phyloP scores from a whole-genome alignment of 768 basidiomycete genomes.

The Hygrocybe punicea region DNA sequence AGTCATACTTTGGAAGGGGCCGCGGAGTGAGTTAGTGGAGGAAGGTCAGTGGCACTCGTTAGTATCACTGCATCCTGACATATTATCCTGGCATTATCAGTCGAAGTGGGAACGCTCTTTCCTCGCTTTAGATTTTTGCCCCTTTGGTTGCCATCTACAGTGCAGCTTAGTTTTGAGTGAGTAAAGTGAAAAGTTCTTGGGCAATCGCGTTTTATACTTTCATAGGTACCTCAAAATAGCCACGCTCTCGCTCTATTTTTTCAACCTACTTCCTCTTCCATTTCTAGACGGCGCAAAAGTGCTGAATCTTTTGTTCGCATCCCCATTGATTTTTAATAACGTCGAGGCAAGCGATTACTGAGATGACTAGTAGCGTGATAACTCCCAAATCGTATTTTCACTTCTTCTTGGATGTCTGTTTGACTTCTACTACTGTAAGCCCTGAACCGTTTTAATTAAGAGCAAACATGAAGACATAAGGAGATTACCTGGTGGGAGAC shows the following conservation, averaged over 20 bases:
- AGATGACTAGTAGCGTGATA: not conserved
- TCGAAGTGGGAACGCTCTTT: constrained; percentile 48
- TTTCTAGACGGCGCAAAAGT: constrained; percentile 69
- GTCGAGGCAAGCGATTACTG: not conserved
- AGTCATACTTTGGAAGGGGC: constrained; percentile 73
- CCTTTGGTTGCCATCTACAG: constrained; percentile 38
- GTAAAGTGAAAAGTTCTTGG: constrained; percentile 23
- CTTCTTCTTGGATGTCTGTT: constrained; percentile 71
- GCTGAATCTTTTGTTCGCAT: constrained; percentile 32
- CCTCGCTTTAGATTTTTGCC: constrained; percentile 45
- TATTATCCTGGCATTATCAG: constrained; percentile 32
- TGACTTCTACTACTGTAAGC: constrained; percentile 68
- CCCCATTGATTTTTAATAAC: not conserved
- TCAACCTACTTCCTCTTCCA: constrained; percentile 77
- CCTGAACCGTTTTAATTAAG: constrained; percentile 39
- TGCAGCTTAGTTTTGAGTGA: constrained; percentile 52
- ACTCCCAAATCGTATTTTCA: constrained; percentile 35
- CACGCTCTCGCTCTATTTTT: constrained; percentile 73
- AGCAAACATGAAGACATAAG: not conserved
- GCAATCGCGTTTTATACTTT: not conserved
- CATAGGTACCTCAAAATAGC: constrained; percentile 60
- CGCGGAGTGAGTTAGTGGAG: constrained; percentile 58
- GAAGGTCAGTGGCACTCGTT: constrained; percentile 47
- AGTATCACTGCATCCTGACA: not conserved
- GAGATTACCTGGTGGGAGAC: constrained; percentile 85